Evolutionary conservation across 2,329 filamentous ascomycete genomes (phyloP), one percentile per base, ranked within the genome.

Genomic region (Fusarium coicis): DNA sequence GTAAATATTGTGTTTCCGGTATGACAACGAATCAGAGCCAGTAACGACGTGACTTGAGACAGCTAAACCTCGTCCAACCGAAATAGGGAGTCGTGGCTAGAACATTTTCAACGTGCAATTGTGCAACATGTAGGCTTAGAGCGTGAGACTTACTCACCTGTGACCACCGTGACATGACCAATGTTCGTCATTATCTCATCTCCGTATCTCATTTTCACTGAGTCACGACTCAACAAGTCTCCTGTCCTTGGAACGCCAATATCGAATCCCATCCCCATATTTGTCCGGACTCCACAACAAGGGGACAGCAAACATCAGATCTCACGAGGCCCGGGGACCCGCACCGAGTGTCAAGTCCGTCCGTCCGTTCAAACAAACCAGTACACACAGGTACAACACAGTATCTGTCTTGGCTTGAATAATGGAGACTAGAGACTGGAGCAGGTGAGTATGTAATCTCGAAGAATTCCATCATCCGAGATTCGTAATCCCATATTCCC

Each of bases 1-100:
- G 52, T 73, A 73, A 72, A 66, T 66, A 73, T 67, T 65, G 52
- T 67, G 55, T 55, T 68, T 72, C 64, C 30, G 26, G 64, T 71
- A 43, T 26, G 26, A 49, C 34, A 50, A 59, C 66, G 52, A 71
- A 58, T 67, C 57, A 62, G 39, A 47, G 19, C 37, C 46, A 46
- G 49, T 42, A 60, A 50, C 49, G 54, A 64, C 66, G 50, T 58
- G 47, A 63, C 28, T 39, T 64, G 70, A 74, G 66, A 73, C 71
- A 72, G 15, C 10, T n/a, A 23, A 42, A 21, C 59, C 54, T 30
- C 40, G 52, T 60, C 42, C 55, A 40, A 43, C 37, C 37, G 30
- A 57, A 52, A 52, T n/a, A 57, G 42, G 42, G 46, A 66, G 53
- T 28, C 19, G 12, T 43, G 30, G 42, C 42, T 40, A 39, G 32